Evolutionary conservation across 139 green algal genomes (phyloP).

Genomic region (Nannochloris sp.): DNA sequence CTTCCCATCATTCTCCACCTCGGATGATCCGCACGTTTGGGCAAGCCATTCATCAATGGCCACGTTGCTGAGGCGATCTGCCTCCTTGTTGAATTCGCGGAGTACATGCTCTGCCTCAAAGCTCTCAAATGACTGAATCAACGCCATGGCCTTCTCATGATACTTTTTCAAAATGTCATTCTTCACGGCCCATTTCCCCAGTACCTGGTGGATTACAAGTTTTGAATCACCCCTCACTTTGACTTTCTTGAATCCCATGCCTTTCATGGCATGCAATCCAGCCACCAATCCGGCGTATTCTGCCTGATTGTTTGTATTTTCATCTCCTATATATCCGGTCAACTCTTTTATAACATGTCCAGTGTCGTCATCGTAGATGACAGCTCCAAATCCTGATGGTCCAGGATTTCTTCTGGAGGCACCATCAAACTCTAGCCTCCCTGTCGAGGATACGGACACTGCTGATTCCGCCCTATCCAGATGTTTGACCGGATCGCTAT

Average conservation of each 20-base stretch:
- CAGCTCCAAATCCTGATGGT: slow-evolving; percentile 28
- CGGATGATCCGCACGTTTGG: not conserved
- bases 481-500: not conserved
- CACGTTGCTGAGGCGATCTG: slow-evolving; percentile 41
- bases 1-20: not conserved
- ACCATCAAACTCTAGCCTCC: slow-evolving; percentile 41
- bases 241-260: slow-evolving; percentile 19
- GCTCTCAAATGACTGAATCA: slow-evolving; percentile 15
- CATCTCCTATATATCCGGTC: slow-evolving; percentile 17
- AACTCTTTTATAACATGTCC: slow-evolving; percentile 15
- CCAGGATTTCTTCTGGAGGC: slow-evolving; percentile 37
- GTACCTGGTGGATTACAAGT: slow-evolving; percentile 37
- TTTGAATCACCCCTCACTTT: slow-evolving; percentile 33
- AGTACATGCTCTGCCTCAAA: slow-evolving; percentile 29
- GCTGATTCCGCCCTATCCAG: not conserved
- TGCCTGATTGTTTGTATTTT: slow-evolving; percentile 45
- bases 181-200: slow-evolving; percentile 25
- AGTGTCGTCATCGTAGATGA: slow-evolving; percentile 22
- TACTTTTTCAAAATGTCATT: slow-evolving; percentile 19
- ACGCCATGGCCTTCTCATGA: not conserved
- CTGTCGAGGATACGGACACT: not conserved
- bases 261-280: slow-evolving; percentile 31
- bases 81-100: slow-evolving; percentile 27
- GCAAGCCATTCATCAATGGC: slow-evolving; percentile 25
- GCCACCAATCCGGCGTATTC: slow-evolving; percentile 39